Percentiles rank a stretch among this genome's conserved stretches.
These are phyloP conservation scores for Cladorrhinum sp. DNA, from an alignment of 2,329 filamentous ascomycete genomes.

Conservation along the genomic window DNA sequence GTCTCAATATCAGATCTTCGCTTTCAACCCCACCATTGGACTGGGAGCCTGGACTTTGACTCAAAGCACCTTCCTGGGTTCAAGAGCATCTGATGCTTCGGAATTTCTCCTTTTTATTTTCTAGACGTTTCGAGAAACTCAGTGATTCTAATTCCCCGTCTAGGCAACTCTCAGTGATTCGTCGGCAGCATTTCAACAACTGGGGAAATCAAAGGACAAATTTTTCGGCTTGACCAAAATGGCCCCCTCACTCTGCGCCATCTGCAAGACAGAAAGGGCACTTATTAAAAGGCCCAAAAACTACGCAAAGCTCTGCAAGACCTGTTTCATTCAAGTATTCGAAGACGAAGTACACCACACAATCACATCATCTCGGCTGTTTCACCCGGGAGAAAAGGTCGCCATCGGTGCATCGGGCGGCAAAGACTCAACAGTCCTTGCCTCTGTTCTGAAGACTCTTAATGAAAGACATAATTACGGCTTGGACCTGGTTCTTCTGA, in stretches of 20 bases:
- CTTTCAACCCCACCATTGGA: neutral
- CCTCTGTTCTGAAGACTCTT: slow-evolving; percentile 88
- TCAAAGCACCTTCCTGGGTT: neutral
- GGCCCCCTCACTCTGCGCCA: slow-evolving; percentile 72
- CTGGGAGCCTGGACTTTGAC: slow-evolving; percentile 10
- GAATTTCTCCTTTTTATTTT: neutral
- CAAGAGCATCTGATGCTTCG: neutral
- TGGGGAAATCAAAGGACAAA: neutral
- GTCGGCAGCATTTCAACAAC: too few species aligned
- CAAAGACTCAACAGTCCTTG: slow-evolving; percentile 95
- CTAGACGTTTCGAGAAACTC: neutral
- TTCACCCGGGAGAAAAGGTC: slow-evolving; percentile 76
- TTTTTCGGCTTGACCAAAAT: slow-evolving; percentile 44
- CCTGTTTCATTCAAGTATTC: slow-evolving; percentile 83
- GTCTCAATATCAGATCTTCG: neutral
- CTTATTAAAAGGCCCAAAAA: slow-evolving; percentile 94
- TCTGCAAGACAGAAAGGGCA: slow-evolving; percentile 74
- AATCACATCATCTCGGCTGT: slow-evolving; percentile 77
- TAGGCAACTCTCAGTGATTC: too few species aligned
- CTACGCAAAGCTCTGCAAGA: slow-evolving; percentile 85
- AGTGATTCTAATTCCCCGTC: neutral
- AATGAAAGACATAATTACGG: slow-evolving; percentile 88
- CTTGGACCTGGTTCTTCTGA: slow-evolving; percentile 79
- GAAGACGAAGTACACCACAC: slow-evolving; percentile 94
- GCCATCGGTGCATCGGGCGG: slow-evolving; percentile 96